Percentiles rank a stretch among this genome's conserved stretches.
phyloP scores from a whole-genome alignment of 108 stramenopile genomes.

The Chaetoceros tenuissimus region DNA sequence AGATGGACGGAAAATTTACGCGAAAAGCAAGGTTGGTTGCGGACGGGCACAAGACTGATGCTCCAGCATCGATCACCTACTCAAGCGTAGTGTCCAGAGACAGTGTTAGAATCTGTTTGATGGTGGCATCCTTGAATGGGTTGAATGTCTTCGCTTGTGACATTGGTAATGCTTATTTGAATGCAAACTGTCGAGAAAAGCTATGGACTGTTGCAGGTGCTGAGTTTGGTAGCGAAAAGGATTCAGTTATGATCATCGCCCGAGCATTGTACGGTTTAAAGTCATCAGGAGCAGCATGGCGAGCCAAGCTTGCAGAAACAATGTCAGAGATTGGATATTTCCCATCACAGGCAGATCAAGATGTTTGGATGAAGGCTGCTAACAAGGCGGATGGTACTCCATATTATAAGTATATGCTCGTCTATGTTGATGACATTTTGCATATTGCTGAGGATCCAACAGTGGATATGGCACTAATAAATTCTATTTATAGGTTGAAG shows the following conservation, averaged over 20 bases:
- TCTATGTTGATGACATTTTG: constrained; percentile 21
- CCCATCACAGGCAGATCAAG: constrained; percentile 5
- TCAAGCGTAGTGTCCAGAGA: constrained; percentile 28
- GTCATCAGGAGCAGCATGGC: constrained; percentile 6
- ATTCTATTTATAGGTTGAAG: no score
- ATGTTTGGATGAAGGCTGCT: neutral
- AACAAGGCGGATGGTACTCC: constrained; percentile 4
- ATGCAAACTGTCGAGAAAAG: constrained; percentile 4
- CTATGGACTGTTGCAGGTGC: constrained; percentile 10
- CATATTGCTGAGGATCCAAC: constrained; percentile 12
- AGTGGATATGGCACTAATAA: no score
- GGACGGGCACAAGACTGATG: constrained; percentile 8
- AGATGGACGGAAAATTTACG: constrained; percentile 22
- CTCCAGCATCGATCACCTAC: constrained; percentile 21
- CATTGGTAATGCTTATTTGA: constrained; percentile 17
- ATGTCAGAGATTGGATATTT: constrained; percentile 3
- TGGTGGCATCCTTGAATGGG: constrained; percentile 27
- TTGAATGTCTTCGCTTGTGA: constrained; percentile 12
- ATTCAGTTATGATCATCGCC: constrained; percentile 9
- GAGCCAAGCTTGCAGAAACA: constrained; percentile 1
- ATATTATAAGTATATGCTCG: constrained; percentile 20
- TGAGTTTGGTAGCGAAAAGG: constrained; percentile 14
- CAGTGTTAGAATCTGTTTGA: constrained; percentile 24
- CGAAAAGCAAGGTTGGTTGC: constrained; percentile 32
- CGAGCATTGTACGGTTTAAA: constrained; percentile 13